Conservation (phyloP, 2,329 filamentous ascomycete species). For the Colletotrichum navitas region DNA sequence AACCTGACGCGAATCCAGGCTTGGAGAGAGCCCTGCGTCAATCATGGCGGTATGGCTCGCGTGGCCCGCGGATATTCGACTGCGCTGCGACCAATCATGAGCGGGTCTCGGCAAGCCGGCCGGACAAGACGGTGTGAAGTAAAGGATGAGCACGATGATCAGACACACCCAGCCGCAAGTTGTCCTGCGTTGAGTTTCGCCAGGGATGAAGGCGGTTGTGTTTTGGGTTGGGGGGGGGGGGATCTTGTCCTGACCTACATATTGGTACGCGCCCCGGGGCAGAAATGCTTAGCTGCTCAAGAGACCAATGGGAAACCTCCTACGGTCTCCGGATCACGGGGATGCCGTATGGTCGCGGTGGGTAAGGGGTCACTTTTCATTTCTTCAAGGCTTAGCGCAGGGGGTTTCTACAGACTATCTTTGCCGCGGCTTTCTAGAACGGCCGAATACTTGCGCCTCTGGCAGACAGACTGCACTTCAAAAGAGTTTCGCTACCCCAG, state of each 20-base stretch:
- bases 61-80: conserved; percentile 1
- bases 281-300: conserved; percentile 27
- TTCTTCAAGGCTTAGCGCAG: conserved; percentile 34
- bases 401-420: background rate
- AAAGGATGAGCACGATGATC: conserved; percentile 40
- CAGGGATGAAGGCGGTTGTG: conserved; percentile 24
- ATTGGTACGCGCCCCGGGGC: conserved; percentile 6
- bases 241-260: background rate
- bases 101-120: conserved; percentile 4
- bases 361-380: conserved; percentile 22
- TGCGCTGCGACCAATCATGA: conserved; percentile 11
- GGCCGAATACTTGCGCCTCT: background rate
- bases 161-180: conserved; percentile 40
- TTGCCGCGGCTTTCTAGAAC: background rate
- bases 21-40: background rate
- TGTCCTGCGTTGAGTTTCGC: conserved; percentile 35
- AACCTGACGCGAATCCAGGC: background rate
- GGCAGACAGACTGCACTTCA: conserved; percentile 12
- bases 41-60: conserved; percentile 10
- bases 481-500: background rate
- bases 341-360: conserved; percentile 7
- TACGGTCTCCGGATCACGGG: conserved; percentile 13
- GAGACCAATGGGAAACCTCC: conserved; percentile 10
- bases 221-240: conserved; percentile 1
- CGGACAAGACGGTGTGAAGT: conserved; percentile 1